Conservation (phyloP, 75 land plant species). For the Azolla pinnata region DNA sequence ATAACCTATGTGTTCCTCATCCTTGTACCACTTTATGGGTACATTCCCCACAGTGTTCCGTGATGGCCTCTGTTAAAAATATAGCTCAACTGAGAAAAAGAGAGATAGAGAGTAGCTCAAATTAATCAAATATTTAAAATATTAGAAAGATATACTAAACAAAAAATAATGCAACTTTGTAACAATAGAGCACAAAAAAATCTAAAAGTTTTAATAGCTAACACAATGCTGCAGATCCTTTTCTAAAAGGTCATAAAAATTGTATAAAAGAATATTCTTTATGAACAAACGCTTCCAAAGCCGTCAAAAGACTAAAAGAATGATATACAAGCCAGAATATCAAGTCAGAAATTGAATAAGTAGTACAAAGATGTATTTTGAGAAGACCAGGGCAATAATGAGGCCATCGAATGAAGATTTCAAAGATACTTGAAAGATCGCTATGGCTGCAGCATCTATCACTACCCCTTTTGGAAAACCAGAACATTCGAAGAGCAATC, state of each 20-base stretch:
- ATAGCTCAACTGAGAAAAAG: not conserved
- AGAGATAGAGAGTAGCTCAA: not conserved
- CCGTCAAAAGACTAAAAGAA: not conserved
- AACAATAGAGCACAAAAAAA: not conserved
- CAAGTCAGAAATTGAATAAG: too few relatives aligned
- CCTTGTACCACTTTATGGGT: conserved; percentile 79
- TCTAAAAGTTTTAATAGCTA: not conserved
- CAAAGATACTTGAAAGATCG: not conserved
- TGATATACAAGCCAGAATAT: too few relatives aligned
- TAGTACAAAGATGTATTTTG: not conserved
- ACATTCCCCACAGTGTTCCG: conserved; percentile 91
- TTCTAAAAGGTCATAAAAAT: too few relatives aligned
- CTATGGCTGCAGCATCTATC: too few relatives aligned
- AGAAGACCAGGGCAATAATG: not conserved
- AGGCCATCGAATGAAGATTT: not conserved
- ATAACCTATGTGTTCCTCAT: conserved; percentile 95
- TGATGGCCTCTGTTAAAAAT: conserved; percentile 40
- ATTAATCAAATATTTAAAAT: not conserved
- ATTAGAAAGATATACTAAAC: not conserved
- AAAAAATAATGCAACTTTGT: not conserved
- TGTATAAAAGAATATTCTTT: too few relatives aligned
- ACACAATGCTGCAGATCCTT: too few relatives aligned
- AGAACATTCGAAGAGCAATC: too few relatives aligned
- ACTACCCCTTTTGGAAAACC: too few relatives aligned
- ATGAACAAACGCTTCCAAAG: too few relatives aligned